phyloP scores from a whole-genome alignment of 306 rosid genomes.

The Calophaca sinica region DNA sequence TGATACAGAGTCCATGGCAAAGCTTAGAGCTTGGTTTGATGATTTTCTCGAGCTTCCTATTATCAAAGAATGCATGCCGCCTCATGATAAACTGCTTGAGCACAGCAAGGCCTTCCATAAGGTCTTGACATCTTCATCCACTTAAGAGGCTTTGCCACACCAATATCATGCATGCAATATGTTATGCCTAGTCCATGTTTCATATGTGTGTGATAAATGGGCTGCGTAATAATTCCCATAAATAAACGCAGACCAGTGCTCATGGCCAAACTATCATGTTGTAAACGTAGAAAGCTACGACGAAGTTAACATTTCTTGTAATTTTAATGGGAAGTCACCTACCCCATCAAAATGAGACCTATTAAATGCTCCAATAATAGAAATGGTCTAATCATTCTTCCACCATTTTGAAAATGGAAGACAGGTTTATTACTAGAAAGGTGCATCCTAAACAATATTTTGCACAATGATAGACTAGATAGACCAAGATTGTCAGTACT shows the following conservation, averaged over 20 bases:
- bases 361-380: no score
- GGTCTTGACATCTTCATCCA: conserved; percentile 50
- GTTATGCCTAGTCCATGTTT: conserved; percentile 19
- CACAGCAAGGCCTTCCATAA: conserved; percentile 38
- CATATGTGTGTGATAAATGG: neutral
- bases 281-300: no score
- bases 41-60: conserved; percentile 45
- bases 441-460: conserved; percentile 48
- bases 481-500: conserved; percentile 39
- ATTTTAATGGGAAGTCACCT: no score
- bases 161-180: neutral
- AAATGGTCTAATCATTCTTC: no score
- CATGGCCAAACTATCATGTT: no score
- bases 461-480: conserved; percentile 61
- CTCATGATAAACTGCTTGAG: conserved; percentile 50
- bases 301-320: no score
- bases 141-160: conserved; percentile 33
- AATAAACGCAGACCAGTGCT: no score
- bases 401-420: no score
- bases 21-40: conserved; percentile 52
- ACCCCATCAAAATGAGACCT: no score
- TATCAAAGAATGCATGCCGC: conserved; percentile 53
- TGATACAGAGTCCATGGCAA: conserved; percentile 51
- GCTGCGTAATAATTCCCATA: no score
- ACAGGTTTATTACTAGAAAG: conserved; percentile 36